Percentiles rank a stretch among this genome's conserved stretches.
Conservation (phyloP, 441 rosid genomes). For the Syzygium syzygioides region DNA sequence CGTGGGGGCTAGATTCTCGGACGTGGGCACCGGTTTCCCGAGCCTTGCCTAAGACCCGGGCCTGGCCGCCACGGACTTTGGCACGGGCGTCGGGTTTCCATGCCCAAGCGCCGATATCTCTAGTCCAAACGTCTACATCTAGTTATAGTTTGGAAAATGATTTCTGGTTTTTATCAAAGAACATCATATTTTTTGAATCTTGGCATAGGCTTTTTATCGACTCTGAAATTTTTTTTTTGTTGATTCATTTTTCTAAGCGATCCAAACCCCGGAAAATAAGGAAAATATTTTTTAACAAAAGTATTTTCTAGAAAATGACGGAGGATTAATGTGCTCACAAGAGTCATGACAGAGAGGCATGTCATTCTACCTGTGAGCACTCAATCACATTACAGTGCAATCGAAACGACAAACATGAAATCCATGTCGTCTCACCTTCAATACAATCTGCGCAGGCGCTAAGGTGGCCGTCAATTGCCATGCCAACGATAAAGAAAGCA, state of each 20-base stretch:
- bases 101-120: too few species aligned
- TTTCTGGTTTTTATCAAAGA: background rate
- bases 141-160: too few species aligned
- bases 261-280: background rate
- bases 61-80: too few species aligned
- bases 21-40: too few species aligned
- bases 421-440: background rate
- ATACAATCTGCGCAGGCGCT: slow-evolving; percentile 41
- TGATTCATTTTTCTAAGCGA: background rate
- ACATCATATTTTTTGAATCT: too few species aligned
- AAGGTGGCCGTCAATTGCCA: slow-evolving; percentile 53
- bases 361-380: background rate
- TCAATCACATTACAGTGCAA: background rate
- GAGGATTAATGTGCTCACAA: too few species aligned
- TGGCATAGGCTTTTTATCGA: background rate
- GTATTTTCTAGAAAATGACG: background rate
- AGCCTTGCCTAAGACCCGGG: too few species aligned
- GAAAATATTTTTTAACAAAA: background rate
- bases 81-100: too few species aligned
- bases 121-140: too few species aligned
- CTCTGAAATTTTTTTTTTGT: too few species aligned
- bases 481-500: slow-evolving; percentile 17
- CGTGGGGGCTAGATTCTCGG: background rate
- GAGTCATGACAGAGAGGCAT: background rate
- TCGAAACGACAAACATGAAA: background rate